These are phyloP conservation scores for Scedosporium aurantiacum DNA, from an alignment of 2,329 filamentous ascomycete genomes.

Conservation along the genomic window DNA sequence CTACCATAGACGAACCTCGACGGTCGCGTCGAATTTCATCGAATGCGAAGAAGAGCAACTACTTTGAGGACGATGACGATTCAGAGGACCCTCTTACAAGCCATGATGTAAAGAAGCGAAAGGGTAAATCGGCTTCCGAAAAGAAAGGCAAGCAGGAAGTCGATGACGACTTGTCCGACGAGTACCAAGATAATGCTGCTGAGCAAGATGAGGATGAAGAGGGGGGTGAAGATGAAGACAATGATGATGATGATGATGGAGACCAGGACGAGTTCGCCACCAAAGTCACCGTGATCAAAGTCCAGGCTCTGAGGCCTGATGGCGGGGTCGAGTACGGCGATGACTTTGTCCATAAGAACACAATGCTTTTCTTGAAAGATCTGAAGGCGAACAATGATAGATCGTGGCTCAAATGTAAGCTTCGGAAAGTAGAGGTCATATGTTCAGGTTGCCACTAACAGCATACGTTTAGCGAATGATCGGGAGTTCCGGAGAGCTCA, in stretches of 20 bases:
- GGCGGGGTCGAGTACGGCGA: constrained; percentile 38
- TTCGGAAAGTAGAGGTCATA: not conserved
- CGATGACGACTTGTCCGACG: constrained; percentile 1
- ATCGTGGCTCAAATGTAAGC: constrained; percentile 46
- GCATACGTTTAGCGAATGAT: constrained; percentile 52
- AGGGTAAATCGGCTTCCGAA: not conserved
- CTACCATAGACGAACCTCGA: constrained; percentile 3
- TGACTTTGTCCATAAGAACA: constrained; percentile 44
- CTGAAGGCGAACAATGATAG: constrained; percentile 49
- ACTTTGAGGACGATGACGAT: constrained; percentile 5
- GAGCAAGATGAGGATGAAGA: not conserved
- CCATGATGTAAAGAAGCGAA: not conserved
- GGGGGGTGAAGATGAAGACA: not conserved
- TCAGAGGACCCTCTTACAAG: constrained; percentile 1
- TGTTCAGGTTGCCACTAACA: not conserved
- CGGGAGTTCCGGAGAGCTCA: constrained; percentile 66
- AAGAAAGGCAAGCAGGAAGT: not conserved
- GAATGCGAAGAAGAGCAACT: constrained; percentile 2
- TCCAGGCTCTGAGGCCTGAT: constrained; percentile 21
- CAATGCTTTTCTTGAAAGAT: constrained; percentile 44
- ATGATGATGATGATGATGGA: constrained; percentile 1
- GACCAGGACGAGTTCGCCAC: constrained; percentile 1
- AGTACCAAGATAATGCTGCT: not conserved
- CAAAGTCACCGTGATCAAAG: constrained; percentile 6
- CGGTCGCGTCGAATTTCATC: constrained; percentile 4